Evolutionary conservation across 2,329 filamentous ascomycete species (phyloP), one percentile per base, ranked within the genome.

Genomic region (Neofusicoccum kwambonambiense): DNA sequence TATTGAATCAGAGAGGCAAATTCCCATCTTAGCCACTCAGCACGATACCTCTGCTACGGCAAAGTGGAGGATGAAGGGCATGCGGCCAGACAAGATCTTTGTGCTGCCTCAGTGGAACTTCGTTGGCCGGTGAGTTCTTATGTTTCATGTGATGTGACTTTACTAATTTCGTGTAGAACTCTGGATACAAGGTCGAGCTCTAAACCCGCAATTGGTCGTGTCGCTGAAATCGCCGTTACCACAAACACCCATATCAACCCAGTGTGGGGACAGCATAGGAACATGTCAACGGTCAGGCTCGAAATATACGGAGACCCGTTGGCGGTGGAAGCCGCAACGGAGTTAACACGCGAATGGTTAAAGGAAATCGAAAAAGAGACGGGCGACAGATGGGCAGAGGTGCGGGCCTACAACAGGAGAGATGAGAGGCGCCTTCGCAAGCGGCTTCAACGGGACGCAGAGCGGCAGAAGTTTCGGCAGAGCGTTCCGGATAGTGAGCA

Each of bases 401-500:
- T 54, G 9, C 45, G 39, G 37, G 39, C 19, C 5, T 63, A 35
- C 35, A 39, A 63, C 31, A 15, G 2, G n/a, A 31, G n/a, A 7
- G 42, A 22, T 9, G 61, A 54, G 19, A 63, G 15, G 9, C 44
- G 37, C n/a, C 39, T 54, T 22, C 19, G 39, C 3, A 63, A 54
- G 27, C n/a, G 35, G n/a, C 47, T 63, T 13, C 4, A 35, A n/a
- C 31, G 19, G 22, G 49, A 63, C 11, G 12, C 13, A 35, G 64
- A 13, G 64, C 67, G 31, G 19, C 50, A 15, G 27, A 65, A 9
- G 54, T 67, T 34, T 41, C 58, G 19, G 66, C 60, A 47, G 70
- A 71, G 65, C 50, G 64, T 65, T 5, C n/a, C 17, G 27, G 37
- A 17, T 7, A 31, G 4, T 31, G 5, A 31, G 7, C 37, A 35